These are phyloP conservation scores for Cenchrus purpureus DNA, from an alignment of 176 grass and related monocot genomes.

Conservation along the genomic window DNA sequence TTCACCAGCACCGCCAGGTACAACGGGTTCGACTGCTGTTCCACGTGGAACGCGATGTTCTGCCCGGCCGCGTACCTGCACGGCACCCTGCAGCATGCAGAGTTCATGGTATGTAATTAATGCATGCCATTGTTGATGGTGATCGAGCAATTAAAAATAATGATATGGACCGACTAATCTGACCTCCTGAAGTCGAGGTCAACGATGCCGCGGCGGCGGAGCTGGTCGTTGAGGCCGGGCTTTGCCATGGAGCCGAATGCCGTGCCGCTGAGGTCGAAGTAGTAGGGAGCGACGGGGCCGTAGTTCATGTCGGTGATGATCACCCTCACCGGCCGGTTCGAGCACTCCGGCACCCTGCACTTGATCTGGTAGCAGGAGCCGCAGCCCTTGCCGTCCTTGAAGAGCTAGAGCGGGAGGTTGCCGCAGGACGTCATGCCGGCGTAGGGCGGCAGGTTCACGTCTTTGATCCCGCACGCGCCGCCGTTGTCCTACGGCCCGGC, in stretches of 20 bases:
- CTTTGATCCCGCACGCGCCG: constrained; percentile 43
- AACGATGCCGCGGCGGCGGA: constrained; percentile 8
- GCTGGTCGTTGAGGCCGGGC: constrained; percentile 16
- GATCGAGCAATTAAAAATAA: too few relatives aligned
- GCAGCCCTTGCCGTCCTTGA: constrained; percentile 40
- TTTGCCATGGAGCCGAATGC: constrained; percentile 30
- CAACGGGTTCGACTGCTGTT: too few relatives aligned
- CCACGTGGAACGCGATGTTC: too few relatives aligned
- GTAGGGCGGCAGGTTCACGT: constrained; percentile 31
- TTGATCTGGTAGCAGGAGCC: constrained; percentile 21
- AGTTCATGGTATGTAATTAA: too few relatives aligned
- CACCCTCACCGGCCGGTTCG: neutral
- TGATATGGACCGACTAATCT: too few relatives aligned
- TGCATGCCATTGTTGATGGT: too few relatives aligned
- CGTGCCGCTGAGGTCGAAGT: constrained; percentile 38
- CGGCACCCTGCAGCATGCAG: too few relatives aligned
- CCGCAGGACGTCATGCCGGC: constrained; percentile 16
- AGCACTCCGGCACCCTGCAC: neutral
- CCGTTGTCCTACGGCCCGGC: neutral
- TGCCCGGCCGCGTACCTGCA: too few relatives aligned
- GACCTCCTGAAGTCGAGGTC: neutral
- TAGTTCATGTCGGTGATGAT: constrained; percentile 35
- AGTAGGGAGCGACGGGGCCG: neutral
- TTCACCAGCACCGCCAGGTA: too few relatives aligned
- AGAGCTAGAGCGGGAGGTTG: constrained; percentile 18